These are phyloP conservation scores for Sequoia sempervirens DNA, from an alignment of 75 land plant genomes.

Conservation along the genomic window DNA sequence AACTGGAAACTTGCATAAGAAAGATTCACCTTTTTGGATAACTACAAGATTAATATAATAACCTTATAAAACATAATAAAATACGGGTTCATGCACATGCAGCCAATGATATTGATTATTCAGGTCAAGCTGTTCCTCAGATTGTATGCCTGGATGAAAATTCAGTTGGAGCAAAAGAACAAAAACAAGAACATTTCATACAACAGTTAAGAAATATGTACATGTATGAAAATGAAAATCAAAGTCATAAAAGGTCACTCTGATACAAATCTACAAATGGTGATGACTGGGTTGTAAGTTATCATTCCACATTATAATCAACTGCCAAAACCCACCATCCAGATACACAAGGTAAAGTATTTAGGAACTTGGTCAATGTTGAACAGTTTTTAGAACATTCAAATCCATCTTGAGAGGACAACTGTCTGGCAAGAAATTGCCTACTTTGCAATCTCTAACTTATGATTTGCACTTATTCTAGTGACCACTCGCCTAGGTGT, in stretches of 20 bases:
- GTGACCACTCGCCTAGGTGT: no score
- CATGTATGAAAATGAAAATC: not conserved
- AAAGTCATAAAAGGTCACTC: not conserved
- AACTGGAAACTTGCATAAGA: no score
- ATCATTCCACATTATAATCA: not conserved
- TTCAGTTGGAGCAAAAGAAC: slow-evolving; percentile 1
- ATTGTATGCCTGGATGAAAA: not conserved
- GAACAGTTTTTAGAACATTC: not conserved
- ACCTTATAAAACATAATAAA: no score
- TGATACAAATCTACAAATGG: not conserved
- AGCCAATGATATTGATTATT: not conserved
- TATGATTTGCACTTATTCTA: no score
- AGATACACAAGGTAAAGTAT: not conserved
- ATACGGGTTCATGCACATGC: not conserved
- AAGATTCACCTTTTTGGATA: not conserved
- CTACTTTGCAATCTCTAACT: no score
- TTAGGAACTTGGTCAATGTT: not conserved
- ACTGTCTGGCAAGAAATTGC: not conserved
- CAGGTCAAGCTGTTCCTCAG: not conserved
- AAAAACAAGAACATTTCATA: not conserved
- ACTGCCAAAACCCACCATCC: not conserved
- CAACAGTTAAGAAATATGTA: not conserved
- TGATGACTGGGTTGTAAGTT: not conserved
- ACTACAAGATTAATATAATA: not conserved
- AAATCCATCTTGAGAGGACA: not conserved